phyloP scores from a whole-genome alignment of 352 stramenopile species.

The Globisporangium yorkense region DNA sequence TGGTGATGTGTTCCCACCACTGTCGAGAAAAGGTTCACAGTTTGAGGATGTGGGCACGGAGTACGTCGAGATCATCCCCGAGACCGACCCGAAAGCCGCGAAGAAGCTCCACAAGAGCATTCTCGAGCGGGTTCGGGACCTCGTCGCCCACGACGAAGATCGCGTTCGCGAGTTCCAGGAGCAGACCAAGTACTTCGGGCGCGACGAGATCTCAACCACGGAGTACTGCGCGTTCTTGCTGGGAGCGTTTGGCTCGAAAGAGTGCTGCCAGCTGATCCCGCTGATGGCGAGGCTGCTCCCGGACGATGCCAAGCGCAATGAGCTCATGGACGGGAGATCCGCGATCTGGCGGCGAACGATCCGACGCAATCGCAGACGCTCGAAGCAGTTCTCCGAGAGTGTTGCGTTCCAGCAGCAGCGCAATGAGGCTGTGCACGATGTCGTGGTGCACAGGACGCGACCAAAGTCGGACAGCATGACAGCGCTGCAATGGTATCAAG shows the following conservation, averaged over 20 bases:
- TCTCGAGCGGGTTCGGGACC: conserved; percentile 52
- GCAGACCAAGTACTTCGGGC: conserved; percentile 72
- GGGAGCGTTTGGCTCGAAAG: conserved; percentile 53
- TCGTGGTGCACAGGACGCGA: conserved; percentile 23
- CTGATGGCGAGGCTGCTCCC: conserved; percentile 70
- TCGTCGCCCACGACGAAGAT: conserved; percentile 59
- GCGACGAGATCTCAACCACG: conserved; percentile 55
- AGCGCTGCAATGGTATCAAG: conserved; percentile 12
- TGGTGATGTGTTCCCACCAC: conserved; percentile 5
- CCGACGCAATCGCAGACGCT: conserved; percentile 59
- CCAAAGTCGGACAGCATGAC: conserved; percentile 46
- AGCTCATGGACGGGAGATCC: conserved; percentile 55
- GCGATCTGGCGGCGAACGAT: conserved; percentile 54
- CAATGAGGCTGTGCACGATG: conserved; percentile 28
- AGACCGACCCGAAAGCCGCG: conserved; percentile 46
- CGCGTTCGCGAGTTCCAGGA: conserved; percentile 77
- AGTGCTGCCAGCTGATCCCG: conserved; percentile 65
- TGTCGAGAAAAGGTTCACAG: conserved; percentile 9
- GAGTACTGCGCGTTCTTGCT: conserved; percentile 76
- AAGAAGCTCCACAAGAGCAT: conserved; percentile 76
- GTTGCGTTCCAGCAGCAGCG: conserved; percentile 62
- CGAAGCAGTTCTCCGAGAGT: conserved; percentile 77
- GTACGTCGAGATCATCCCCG: conserved; percentile 41
- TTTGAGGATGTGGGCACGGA: conserved; percentile 54
- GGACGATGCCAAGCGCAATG: conserved; percentile 51